phyloP scores from a whole-genome alignment of 306 rosid genomes.

The Cucurbita ficifolia region DNA sequence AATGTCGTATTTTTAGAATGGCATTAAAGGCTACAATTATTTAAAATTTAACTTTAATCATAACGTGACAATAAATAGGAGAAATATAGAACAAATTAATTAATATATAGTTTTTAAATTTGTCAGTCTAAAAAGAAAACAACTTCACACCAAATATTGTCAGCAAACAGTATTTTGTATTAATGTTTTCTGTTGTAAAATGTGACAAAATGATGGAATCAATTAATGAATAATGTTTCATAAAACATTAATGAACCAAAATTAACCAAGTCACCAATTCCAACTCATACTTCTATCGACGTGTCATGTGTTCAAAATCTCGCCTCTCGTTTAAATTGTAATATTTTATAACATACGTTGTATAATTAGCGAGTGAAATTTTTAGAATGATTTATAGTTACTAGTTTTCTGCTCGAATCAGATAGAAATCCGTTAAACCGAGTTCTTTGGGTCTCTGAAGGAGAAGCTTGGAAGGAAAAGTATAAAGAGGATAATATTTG shows the following conservation, averaged over 20 bases:
- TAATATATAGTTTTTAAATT: background rate
- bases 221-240: background rate
- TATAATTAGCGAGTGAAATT: too few relatives aligned
- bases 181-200: background rate
- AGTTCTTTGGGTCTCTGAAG: too few relatives aligned
- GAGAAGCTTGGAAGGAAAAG: too few relatives aligned
- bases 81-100: background rate
- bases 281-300: too few relatives aligned
- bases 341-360: background rate
- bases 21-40: background rate
- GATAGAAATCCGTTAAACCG: too few relatives aligned
- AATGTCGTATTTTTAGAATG: background rate
- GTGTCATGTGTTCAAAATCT: too few relatives aligned
- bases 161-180: background rate
- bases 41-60: background rate
- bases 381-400: too few relatives aligned
- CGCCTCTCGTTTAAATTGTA: background rate
- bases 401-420: too few relatives aligned
- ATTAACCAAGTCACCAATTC: too few relatives aligned
- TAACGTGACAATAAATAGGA: background rate
- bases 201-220: background rate
- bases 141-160: background rate
- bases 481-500: too few relatives aligned
- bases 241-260: too few relatives aligned
- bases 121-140: background rate